phyloP scores from a whole-genome alignment of 1,284 basidiomycete species.

The Cryptococcus sp. region DNA sequence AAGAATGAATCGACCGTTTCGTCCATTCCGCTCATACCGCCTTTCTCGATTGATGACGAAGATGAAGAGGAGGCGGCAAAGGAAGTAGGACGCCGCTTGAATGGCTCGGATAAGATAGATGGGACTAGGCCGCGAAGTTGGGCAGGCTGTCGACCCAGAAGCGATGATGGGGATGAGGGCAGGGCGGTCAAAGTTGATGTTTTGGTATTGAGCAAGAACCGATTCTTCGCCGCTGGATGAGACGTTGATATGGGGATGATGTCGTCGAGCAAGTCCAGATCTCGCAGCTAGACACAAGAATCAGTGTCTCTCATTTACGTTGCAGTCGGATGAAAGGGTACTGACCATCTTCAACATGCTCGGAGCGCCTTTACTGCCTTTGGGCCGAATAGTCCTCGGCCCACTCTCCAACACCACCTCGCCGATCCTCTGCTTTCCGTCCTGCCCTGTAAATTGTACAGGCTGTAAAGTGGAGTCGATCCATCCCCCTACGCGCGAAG shows the following conservation, averaged over 20 bases:
- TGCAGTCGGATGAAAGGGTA: conserved; percentile 32
- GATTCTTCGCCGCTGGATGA: conserved; percentile 48
- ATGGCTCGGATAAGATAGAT: conserved; percentile 63
- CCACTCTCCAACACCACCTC: conserved; percentile 73
- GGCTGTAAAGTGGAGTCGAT: conserved; percentile 64
- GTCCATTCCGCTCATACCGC: conserved; percentile 54
- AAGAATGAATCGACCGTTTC: conserved; percentile 83
- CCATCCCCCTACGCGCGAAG: conserved; percentile 77
- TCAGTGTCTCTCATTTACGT: background rate
- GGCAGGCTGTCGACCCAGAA: conserved; percentile 57
- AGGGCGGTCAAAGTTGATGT: conserved; percentile 14
- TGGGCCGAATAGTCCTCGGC: conserved; percentile 77
- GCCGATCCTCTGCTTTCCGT: conserved; percentile 36
- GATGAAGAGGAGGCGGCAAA: too few species aligned
- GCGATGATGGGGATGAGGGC: conserved; percentile 53
- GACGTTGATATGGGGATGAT: conserved; percentile 42
- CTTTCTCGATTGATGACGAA: too few species aligned
- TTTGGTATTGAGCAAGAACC: conserved; percentile 39
- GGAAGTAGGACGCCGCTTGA: conserved; percentile 51
- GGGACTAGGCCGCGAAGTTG: conserved; percentile 60
- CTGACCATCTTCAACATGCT: conserved; percentile 75
- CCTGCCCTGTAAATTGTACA: conserved; percentile 31
- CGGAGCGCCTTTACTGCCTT: conserved; percentile 60
- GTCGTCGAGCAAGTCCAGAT: conserved; percentile 22
- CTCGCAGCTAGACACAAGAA: conserved; percentile 26